These are phyloP conservation scores for Salix udensis DNA, from an alignment of 345 rosid species.

Conservation along the genomic window DNA sequence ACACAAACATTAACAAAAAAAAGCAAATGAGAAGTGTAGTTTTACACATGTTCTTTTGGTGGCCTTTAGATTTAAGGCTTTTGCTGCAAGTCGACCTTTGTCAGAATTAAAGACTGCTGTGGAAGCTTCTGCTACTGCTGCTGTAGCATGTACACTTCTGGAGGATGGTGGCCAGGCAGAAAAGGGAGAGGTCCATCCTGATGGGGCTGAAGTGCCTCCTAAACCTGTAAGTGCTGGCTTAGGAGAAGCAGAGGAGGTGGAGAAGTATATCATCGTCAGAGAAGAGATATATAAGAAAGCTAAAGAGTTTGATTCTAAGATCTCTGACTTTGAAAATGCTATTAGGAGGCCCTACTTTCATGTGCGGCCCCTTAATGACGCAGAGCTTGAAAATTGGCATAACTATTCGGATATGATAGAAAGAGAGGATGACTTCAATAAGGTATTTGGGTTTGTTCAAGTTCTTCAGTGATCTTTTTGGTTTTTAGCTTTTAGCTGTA, in stretches of 20 bases:
- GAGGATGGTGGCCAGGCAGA: slow-evolving; percentile 43
- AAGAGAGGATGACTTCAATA: slow-evolving; percentile 74
- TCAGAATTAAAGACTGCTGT: slow-evolving; percentile 73
- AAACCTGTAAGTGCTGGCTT: slow-evolving; percentile 63
- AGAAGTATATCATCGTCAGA: slow-evolving; percentile 74
- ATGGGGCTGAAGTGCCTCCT: slow-evolving; percentile 49
- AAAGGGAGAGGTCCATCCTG: slow-evolving; percentile 57
- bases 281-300: slow-evolving; percentile 91
- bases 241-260: slow-evolving; percentile 86
- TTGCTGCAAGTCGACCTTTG: slow-evolving; percentile 74
- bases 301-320: slow-evolving; percentile 91
- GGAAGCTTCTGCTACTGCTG: slow-evolving; percentile 45
- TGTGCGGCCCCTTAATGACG: slow-evolving; percentile 76
- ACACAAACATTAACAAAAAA: neutral
- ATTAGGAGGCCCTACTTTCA: slow-evolving; percentile 97
- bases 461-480: slow-evolving; percentile 34
- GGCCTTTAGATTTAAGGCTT: slow-evolving; percentile 69
- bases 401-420: slow-evolving; percentile 78
- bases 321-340: slow-evolving; percentile 90
- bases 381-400: slow-evolving; percentile 99
- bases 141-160: slow-evolving; percentile 29
- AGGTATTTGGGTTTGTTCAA: slow-evolving; percentile 60
- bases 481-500: slow-evolving; percentile 60
- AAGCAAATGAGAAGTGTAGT: neutral
- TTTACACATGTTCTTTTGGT: neutral